Conservation (phyloP, 495 filamentous ascomycete genomes). For the Aspergillus affinis region DNA sequence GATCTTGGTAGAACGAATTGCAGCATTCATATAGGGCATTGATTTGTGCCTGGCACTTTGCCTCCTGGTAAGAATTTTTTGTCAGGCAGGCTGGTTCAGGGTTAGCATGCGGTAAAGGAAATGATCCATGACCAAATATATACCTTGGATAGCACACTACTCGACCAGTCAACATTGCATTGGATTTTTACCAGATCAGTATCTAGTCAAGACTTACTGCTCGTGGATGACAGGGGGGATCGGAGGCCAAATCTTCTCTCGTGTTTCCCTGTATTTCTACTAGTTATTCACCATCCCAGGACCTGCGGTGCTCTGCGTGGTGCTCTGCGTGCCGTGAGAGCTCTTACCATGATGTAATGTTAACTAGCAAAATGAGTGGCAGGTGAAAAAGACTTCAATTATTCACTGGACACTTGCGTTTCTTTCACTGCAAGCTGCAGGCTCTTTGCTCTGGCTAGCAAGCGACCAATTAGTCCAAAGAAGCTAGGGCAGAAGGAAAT, state of each 20-base stretch:
- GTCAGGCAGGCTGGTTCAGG: conserved; percentile 67
- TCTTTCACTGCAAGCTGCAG: not conserved
- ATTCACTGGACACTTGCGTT: not conserved
- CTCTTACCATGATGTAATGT: conserved; percentile 49
- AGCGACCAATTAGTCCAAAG: not conserved
- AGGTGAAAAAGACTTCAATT: not conserved
- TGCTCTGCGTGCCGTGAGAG: not conserved
- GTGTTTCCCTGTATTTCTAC: conserved; percentile 42
- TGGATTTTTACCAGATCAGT: conserved; percentile 9
- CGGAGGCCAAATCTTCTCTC: conserved; percentile 68
- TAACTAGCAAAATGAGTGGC: conserved; percentile 11
- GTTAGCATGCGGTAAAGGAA: not conserved
- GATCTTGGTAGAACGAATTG: conserved; percentile 77
- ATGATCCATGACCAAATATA: not conserved
- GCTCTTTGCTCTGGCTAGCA: not conserved
- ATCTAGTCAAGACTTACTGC: conserved; percentile 60
- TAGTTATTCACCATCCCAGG: conserved; percentile 9
- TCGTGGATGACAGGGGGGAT: conserved; percentile 84
- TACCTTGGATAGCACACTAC: conserved; percentile 90
- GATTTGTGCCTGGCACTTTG: conserved; percentile 75
- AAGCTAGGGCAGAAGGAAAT: not conserved
- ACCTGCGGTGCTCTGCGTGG: not conserved
- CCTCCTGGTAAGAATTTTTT: conserved; percentile 85
- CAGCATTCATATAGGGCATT: conserved; percentile 97
- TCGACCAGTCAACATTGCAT: conserved; percentile 14